Conservation (phyloP, 257 asterid species). For the Haberlea rhodopensis region DNA sequence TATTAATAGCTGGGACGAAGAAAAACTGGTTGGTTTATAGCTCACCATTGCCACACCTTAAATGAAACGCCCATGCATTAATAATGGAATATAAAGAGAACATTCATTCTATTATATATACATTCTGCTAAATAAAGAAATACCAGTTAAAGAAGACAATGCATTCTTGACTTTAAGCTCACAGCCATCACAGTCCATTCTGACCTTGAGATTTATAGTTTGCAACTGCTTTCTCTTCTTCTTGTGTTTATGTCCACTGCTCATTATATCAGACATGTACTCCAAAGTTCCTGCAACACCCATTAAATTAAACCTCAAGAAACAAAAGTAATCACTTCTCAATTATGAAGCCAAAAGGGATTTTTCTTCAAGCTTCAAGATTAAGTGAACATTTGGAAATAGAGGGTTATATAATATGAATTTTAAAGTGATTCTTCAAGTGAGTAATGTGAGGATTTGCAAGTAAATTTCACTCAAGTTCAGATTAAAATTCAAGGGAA, state of each 20-base stretch:
- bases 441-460: neutral
- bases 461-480: neutral
- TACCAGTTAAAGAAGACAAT: slow-evolving; percentile 73
- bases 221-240: slow-evolving; percentile 57
- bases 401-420: neutral
- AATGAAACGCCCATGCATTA: too few relatives aligned
- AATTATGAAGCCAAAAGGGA: neutral
- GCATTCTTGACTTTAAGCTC: slow-evolving; percentile 81
- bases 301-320: slow-evolving; percentile 33
- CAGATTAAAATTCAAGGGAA: too few relatives aligned
- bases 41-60: too few relatives aligned
- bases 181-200: slow-evolving; percentile 96
- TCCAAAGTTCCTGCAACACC: slow-evolving; percentile 77
- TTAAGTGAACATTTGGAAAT: too few relatives aligned
- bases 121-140: too few relatives aligned
- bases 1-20: too few relatives aligned
- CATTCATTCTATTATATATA: too few relatives aligned
- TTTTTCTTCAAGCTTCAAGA: neutral
- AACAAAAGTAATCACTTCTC: too few relatives aligned
- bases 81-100: too few relatives aligned
- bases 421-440: neutral
- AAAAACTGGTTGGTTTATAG: too few relatives aligned
- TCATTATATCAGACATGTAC: slow-evolving; percentile 63
- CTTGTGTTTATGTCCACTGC: slow-evolving; percentile 51
- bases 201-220: slow-evolving; percentile 75